These are phyloP conservation scores for Tricholoma saponaceum DNA, from an alignment of 768 basidiomycete genomes.

Conservation along the genomic window DNA sequence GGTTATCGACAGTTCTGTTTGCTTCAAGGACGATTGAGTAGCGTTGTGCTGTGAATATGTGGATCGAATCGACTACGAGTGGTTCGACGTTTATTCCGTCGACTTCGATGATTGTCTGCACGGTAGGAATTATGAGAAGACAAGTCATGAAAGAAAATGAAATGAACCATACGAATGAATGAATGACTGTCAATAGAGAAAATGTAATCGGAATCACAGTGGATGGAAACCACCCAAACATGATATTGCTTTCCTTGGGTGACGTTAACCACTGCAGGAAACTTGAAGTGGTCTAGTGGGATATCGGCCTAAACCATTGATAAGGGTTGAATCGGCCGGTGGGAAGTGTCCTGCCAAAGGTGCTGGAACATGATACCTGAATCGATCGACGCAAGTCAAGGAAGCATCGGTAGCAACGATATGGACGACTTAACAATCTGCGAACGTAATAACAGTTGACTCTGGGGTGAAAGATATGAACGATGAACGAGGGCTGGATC, in stretches of 20 bases:
- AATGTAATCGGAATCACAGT: constrained; percentile 30
- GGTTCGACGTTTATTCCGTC: constrained; percentile 42
- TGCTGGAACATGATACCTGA: neutral
- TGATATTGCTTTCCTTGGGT: constrained; percentile 29
- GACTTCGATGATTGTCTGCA: constrained; percentile 45
- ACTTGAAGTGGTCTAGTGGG: no score
- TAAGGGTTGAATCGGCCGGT: neutral
- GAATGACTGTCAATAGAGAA: constrained; percentile 45
- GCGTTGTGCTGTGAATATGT: constrained; percentile 15
- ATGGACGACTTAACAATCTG: constrained; percentile 1
- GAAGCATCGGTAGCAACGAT: neutral
- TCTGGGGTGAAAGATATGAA: constrained; percentile 1
- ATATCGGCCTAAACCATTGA: neutral
- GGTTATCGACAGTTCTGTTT: constrained; percentile 43
- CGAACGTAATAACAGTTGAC: constrained; percentile 7
- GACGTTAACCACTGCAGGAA: constrained; percentile 30
- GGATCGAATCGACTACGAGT: constrained; percentile 35
- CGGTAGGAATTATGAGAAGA: constrained; percentile 9
- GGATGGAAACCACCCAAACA: constrained; percentile 29
- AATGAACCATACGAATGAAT: neutral
- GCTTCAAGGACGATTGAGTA: constrained; percentile 38
- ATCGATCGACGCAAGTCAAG: constrained; percentile 1
- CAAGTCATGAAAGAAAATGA: neutral
- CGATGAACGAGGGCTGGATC: neutral
- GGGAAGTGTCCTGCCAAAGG: neutral